Conservation (phyloP, 2,329 filamentous ascomycete genomes). For the Aspergillus neoniger region DNA sequence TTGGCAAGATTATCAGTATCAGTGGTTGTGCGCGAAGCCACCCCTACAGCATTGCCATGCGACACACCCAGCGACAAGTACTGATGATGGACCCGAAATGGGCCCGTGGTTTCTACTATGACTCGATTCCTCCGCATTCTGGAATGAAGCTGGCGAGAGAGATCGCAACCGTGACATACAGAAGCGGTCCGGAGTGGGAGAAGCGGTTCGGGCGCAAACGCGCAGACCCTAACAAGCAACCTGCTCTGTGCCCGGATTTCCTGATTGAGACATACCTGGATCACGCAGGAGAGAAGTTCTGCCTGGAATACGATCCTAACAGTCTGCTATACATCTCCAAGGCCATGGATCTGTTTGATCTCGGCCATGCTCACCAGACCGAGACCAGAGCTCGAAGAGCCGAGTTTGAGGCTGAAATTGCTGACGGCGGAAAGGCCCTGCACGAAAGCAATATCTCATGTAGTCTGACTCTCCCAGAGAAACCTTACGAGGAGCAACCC, state of each 20-base stretch:
- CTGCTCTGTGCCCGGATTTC: slow-evolving; percentile 95
- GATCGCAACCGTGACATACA: slow-evolving; percentile 96
- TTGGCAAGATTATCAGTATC: slow-evolving; percentile 81
- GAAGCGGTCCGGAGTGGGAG: slow-evolving; percentile 97
- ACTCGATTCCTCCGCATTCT: slow-evolving; percentile 81
- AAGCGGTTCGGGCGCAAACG: slow-evolving; percentile 84
- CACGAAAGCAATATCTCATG: slow-evolving; percentile 57
- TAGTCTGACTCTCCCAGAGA: slow-evolving; percentile 77
- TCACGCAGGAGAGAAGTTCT: slow-evolving; percentile 98
- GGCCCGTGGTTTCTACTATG: slow-evolving; percentile 94
- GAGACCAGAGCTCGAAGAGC: slow-evolving; percentile 64
- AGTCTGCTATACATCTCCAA: slow-evolving; percentile 95
- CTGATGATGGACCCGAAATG: slow-evolving; percentile 99
- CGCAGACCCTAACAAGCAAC: slow-evolving; percentile 81
- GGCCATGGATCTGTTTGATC: slow-evolving; percentile 97
- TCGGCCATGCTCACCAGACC: slow-evolving; percentile 70
- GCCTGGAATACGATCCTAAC: slow-evolving; percentile 93
- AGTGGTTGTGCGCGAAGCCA: slow-evolving; percentile 93
- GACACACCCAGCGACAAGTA: slow-evolving; percentile 94
- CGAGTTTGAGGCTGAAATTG: slow-evolving; percentile 61
- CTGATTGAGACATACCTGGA: slow-evolving; percentile 97
- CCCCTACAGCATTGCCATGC: slow-evolving; percentile 98
- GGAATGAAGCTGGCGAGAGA: slow-evolving; percentile 98
- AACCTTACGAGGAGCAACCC: slow-evolving; percentile 85
- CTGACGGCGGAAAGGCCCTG: slow-evolving; percentile 44